Evolutionary conservation across 108 stramenopile genomes (phyloP).

Genomic region (Cyclotella cryptica): DNA sequence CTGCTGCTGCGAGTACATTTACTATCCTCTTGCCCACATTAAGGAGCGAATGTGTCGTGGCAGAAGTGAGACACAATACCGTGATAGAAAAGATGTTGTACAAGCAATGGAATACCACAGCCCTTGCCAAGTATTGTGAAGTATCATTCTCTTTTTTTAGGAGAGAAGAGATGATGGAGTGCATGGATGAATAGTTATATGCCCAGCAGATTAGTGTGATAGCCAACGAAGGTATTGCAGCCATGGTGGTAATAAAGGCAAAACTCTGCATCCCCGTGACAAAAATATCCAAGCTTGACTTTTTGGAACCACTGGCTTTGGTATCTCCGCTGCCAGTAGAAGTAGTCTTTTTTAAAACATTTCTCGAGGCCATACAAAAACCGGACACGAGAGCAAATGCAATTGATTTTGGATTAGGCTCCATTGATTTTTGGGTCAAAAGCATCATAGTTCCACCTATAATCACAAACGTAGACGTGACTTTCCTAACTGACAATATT

Average conservation of each 20-base stretch:
- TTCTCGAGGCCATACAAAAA: slow-evolving; percentile 28
- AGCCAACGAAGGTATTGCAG: slow-evolving; percentile 20
- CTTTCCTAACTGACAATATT: slow-evolving; percentile 21
- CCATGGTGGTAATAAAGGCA: slow-evolving; percentile 19
- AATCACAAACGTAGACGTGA: slow-evolving; percentile 16
- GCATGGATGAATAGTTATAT: not conserved
- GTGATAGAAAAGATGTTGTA: slow-evolving; percentile 66
- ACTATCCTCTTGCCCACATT: slow-evolving; percentile 65
- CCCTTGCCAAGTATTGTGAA: not conserved
- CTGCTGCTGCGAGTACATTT: slow-evolving; percentile 46
- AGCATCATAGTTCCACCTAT: slow-evolving; percentile 28
- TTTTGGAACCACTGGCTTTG: not conserved
- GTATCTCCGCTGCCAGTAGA: not conserved
- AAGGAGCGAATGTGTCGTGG: slow-evolving; percentile 59
- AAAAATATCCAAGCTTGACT: not conserved
- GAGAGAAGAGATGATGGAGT: not conserved
- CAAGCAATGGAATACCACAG: slow-evolving; percentile 55
- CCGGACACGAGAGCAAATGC: slow-evolving; percentile 17
- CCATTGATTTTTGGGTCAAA: slow-evolving; percentile 30
- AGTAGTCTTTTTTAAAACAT: slow-evolving; percentile 31
- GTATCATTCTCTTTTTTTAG: not conserved
- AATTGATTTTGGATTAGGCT: slow-evolving; percentile 14
- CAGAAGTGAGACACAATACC: slow-evolving; percentile 49
- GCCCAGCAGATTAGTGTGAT: not conserved
- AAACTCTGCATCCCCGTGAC: slow-evolving; percentile 27